These are phyloP conservation scores for Halophytophthora polymorphica DNA, from an alignment of 352 stramenopile genomes.

Conservation along the genomic window DNA sequence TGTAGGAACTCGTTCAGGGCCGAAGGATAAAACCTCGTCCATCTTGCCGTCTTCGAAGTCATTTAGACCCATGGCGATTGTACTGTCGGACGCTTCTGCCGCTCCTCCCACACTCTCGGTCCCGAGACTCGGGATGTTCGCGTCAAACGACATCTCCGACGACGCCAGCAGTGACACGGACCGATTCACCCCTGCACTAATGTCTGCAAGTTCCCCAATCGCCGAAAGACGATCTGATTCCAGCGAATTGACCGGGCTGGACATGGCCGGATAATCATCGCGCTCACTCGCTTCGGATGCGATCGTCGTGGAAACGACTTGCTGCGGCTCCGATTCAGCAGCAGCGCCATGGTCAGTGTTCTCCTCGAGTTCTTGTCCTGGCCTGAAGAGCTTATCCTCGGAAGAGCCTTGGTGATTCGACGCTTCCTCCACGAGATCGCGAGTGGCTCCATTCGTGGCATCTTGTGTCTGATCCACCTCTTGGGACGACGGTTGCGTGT, in stretches of 20 bases:
- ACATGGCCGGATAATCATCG: not conserved
- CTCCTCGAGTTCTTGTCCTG: too few relatives aligned
- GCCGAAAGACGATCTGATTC: slow-evolving; percentile 17
- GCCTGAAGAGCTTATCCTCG: not conserved
- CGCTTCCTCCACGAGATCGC: slow-evolving; percentile 16
- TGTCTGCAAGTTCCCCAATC: slow-evolving; percentile 3
- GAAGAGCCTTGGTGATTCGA: not conserved
- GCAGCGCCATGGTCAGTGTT: too few relatives aligned
- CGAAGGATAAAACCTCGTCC: not conserved
- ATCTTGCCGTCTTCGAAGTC: slow-evolving; percentile 1
- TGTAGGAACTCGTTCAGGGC: not conserved
- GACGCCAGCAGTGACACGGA: slow-evolving; percentile 33
- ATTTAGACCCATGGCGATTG: slow-evolving; percentile 2
- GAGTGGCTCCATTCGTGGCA: slow-evolving; percentile 23
- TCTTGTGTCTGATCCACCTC: too few relatives aligned
- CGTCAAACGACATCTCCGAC: slow-evolving; percentile 44
- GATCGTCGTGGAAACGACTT: too few relatives aligned
- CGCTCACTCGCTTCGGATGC: too few relatives aligned
- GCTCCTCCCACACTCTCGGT: slow-evolving; percentile 21
- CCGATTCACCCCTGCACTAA: slow-evolving; percentile 3
- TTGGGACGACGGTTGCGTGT: too few relatives aligned
- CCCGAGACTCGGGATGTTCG: slow-evolving; percentile 39
- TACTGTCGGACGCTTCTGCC: slow-evolving; percentile 6
- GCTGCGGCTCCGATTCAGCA: too few relatives aligned
- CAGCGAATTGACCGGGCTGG: slow-evolving; percentile 5